Evolutionary conservation across 805 yeast genomes (phyloP).

Genomic region (Barnettozyma sucrosica): DNA sequence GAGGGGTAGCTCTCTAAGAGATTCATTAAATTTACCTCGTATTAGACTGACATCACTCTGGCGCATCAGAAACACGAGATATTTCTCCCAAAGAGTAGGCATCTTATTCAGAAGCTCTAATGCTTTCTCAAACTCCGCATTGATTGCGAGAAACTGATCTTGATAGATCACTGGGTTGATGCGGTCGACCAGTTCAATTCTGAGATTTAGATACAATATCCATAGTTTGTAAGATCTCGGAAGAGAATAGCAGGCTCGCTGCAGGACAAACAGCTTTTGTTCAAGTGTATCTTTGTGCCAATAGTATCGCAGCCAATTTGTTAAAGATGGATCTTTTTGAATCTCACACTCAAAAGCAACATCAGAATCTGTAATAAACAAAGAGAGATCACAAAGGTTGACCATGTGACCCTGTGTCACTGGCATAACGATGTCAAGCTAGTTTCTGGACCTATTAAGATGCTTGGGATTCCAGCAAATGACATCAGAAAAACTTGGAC

Average conservation of each 20-base stretch:
- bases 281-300: conserved; percentile 27
- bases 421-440: neutral
- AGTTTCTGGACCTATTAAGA: too few species aligned
- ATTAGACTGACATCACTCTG: conserved; percentile 33
- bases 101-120: conserved; percentile 37
- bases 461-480: neutral
- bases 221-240: conserved; percentile 49
- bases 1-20: conserved; percentile 43
- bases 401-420: neutral
- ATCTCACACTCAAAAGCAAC: conserved; percentile 43
- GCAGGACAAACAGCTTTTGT: conserved; percentile 39
- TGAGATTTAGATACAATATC: conserved; percentile 41
- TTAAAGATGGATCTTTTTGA: conserved; percentile 31
- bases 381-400: neutral
- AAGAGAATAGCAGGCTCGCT: conserved; percentile 43
- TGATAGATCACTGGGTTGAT: conserved; percentile 27
- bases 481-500: neutral
- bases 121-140: conserved; percentile 42
- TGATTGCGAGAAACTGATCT: conserved; percentile 32
- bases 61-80: conserved; percentile 36
- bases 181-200: conserved; percentile 28
- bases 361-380: conserved; percentile 23
- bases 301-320: conserved; percentile 35
- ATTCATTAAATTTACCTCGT: conserved; percentile 42
- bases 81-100: conserved; percentile 49